Conservation (phyloP, 2,329 filamentous ascomycete species). For the Graphilbum sp. region DNA sequence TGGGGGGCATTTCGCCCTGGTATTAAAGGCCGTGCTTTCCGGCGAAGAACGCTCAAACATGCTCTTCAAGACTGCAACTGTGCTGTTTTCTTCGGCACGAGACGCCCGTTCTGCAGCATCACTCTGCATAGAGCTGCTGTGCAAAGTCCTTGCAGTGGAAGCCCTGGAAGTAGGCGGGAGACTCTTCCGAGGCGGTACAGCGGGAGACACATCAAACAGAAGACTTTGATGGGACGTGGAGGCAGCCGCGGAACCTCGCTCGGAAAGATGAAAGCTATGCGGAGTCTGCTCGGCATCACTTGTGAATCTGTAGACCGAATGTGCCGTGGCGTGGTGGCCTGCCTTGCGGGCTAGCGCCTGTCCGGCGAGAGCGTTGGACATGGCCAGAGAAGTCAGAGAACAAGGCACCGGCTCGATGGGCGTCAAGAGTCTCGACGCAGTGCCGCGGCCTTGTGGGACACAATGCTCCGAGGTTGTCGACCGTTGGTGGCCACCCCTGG, state of each 20-base stretch:
- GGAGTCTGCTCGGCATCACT: too few relatives aligned
- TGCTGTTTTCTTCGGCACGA: constrained; percentile 2
- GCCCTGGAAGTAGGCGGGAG: background rate
- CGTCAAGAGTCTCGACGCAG: constrained; percentile 6
- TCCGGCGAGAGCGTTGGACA: background rate
- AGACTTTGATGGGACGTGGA: too few relatives aligned
- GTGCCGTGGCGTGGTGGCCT: too few relatives aligned
- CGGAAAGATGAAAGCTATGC: too few relatives aligned
- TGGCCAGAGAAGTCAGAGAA: background rate
- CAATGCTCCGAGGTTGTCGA: too few relatives aligned
- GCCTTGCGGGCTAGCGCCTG: background rate
- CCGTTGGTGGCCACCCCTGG: too few relatives aligned
- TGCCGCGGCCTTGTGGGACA: background rate
- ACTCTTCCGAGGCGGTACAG: constrained; percentile 1
- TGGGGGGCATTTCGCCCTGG: too few relatives aligned
- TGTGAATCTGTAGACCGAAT: too few relatives aligned
- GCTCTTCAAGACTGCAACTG: constrained; percentile 15
- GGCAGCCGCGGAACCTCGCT: too few relatives aligned
- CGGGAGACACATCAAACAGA: background rate
- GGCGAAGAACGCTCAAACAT: constrained; percentile 15
- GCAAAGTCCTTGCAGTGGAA: background rate
- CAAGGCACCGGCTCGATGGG: constrained; percentile 4
- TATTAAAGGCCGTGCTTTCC: too few relatives aligned
- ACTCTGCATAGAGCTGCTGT: background rate
- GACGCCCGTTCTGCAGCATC: background rate